Evolutionary conservation across 1,284 basidiomycete species (phyloP), one percentile per base, ranked within the genome.

Genomic region (Trichosporon coremiiforme): DNA sequence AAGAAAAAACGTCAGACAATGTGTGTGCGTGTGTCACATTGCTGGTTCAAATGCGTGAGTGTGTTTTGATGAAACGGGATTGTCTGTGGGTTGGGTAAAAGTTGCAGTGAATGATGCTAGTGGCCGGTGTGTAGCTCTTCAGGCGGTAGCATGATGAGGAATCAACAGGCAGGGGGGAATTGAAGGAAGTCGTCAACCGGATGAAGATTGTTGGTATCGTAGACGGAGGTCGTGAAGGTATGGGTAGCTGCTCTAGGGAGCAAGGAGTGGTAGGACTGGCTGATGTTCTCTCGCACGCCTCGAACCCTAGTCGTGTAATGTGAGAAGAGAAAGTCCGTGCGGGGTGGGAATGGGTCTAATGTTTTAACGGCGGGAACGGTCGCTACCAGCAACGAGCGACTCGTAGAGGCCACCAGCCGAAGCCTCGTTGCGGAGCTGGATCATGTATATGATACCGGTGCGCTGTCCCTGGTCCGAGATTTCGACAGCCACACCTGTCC

Each of bases 361-460:
- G 31, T 33, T 25, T 35, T 33, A 62, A n/a, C 57, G 57, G 13
- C 74, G 17, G 71, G 78, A 79, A 22, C 94, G 87, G 82, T 95
- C 93, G 57, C 93, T 94, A 36, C 96, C 96, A 68, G 89, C 90
- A 35, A 99, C 85, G 75, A 99, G 86, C 81, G 89, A 90, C 75
- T 93, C 90, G 80, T 94, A 98, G 67, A 99, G 83, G 1, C 91
- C 93, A 17, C 87, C 87, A 8, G 96, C 94, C 13, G 90, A 90
- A 68, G 88, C 88, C 83, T 99, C 97, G 81, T 92, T 96, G 75
- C 92, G 87, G 57, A 95, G 84, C 83, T 97, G 94, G 68, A 99
- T 89, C 96, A 99, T 98, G 81, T 99, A 98, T 69, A 99, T 87
- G 79, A 98, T 90, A 12, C 97, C 97, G n/a, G 95, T 97, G 69